Base-by-base conservation (phyloP, 2,329 filamentous ascomycete species). In the Acephala macrosclerotiorum region DNA sequence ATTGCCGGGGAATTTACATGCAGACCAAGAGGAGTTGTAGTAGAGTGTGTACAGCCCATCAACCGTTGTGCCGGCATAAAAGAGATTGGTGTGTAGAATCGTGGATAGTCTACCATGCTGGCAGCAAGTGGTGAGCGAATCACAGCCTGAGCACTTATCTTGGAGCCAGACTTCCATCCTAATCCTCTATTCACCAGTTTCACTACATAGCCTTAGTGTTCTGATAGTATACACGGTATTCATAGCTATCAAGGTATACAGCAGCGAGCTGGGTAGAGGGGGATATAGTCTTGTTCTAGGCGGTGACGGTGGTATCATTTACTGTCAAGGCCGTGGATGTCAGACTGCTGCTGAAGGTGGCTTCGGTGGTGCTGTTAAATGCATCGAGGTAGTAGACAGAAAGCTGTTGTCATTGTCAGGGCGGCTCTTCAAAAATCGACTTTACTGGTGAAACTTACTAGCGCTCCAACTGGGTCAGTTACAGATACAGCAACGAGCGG, bases 331-430 rank as follows among this genome's bases (percentile, higher is more conserved):
- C 25, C 12, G 38, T 58, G 26, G 38, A 35, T 4, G 35, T n/a
- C 1, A 58, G 18, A 3, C 53, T 18, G 29, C 25, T 58, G 26
- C 36, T 58, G 42, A 55, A 53, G 25, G 49, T 58, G 3, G 61
- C 61, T 36, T 29, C n/a, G 14, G 58, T 63, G 16, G 58, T 63
- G n/a, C 58, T 58, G 36, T 59, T 63, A 29, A 29, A 58, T 25
- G 40, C 8, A 58, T 58, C 61, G 12, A 58, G 40, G 25, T 63
- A 63, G 61, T 58, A 58, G 20, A 63, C 22, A 6, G 11, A n/a
- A 18, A 63, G 25, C 61, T 63, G 29, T 5, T 38, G 20, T 25
- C 55, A 3, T n/a, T n/a, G 35, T 51, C 29, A 26, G 26, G 16
- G 9, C 40, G 16, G 16, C 16, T 18, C 18, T 18, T 18, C 5